Percentiles rank a stretch among this genome's conserved stretches.
Evolutionary conservation across 495 filamentous ascomycete genomes (phyloP).

Genomic region (Chlorociboria aeruginascens): DNA sequence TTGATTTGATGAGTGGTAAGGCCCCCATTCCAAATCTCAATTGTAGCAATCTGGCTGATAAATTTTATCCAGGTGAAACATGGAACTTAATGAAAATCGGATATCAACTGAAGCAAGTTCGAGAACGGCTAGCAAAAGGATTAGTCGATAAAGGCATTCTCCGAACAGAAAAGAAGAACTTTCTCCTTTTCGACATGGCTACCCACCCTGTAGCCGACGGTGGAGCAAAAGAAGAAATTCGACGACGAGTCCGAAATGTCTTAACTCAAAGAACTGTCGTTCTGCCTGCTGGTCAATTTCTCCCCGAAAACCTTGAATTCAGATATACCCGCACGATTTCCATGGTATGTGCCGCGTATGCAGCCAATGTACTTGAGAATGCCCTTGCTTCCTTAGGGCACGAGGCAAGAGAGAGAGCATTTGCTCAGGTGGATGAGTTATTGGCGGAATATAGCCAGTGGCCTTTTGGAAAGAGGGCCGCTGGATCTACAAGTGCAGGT

Average conservation of each 20-base stretch:
- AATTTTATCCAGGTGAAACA: slow-evolving; percentile 55
- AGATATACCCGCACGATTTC: slow-evolving; percentile 80
- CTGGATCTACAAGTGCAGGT: slow-evolving; percentile 70
- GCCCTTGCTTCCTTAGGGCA: slow-evolving; percentile 88
- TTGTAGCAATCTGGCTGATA: background rate
- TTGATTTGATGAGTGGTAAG: slow-evolving; percentile 95
- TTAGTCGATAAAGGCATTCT: slow-evolving; percentile 98
- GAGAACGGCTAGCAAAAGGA: slow-evolving; percentile 94
- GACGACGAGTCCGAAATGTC: slow-evolving; percentile 80
- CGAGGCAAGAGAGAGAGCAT: slow-evolving; percentile 84
- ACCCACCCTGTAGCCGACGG: slow-evolving; percentile 97
- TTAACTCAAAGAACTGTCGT: slow-evolving; percentile 92
- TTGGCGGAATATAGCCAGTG: slow-evolving; percentile 93
- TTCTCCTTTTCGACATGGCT: slow-evolving; percentile 98
- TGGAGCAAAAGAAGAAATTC: slow-evolving; percentile 94
- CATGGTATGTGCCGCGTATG: slow-evolving; percentile 97
- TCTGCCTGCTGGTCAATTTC: slow-evolving; percentile 66
- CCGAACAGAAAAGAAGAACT: slow-evolving; percentile 97
- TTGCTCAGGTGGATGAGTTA: slow-evolving; percentile 93
- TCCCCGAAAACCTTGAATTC: slow-evolving; percentile 90
- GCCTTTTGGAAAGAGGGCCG: slow-evolving; percentile 77
- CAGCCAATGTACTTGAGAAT: slow-evolving; percentile 95
- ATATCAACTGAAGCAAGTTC: slow-evolving; percentile 98
- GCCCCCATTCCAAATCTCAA: background rate
- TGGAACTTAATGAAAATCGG: slow-evolving; percentile 99